phyloP scores from a whole-genome alignment of 2,329 filamentous ascomycete species.

The Hortaea sp. region DNA sequence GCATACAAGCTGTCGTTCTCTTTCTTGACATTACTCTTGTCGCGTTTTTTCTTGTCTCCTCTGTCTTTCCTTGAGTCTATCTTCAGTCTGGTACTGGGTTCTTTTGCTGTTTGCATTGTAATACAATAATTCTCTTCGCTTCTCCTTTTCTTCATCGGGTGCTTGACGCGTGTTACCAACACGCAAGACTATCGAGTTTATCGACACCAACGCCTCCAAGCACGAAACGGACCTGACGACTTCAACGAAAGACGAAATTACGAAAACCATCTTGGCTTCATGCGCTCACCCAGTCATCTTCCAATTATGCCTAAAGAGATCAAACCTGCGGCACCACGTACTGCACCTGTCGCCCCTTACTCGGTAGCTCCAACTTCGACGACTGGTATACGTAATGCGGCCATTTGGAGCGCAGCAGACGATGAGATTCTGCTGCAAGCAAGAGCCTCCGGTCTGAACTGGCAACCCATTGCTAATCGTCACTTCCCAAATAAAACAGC shows the following conservation, averaged over 20 bases:
- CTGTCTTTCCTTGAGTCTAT: conserved; percentile 19
- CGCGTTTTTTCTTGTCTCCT: conserved; percentile 21
- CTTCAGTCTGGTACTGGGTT: conserved; percentile 24
- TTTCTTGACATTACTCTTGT: conserved; percentile 1
- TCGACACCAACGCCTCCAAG: too few species aligned
- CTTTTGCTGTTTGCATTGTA: conserved; percentile 2
- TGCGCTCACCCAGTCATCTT: conserved; percentile 15
- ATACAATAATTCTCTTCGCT: conserved; percentile 8
- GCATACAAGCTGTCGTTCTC: neutral
- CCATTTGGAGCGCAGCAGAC: conserved; percentile 59
- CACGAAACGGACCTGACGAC: too few species aligned
- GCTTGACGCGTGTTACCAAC: conserved; percentile 12
- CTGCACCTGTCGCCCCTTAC: conserved; percentile 24
- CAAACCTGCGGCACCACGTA: conserved; percentile 18
- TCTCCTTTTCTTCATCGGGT: conserved; percentile 13
- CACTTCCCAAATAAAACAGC: conserved; percentile 68
- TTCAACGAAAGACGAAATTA: too few species aligned
- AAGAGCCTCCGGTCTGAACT: conserved; percentile 67
- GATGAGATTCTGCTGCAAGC: conserved; percentile 64
- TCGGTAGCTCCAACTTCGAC: conserved; percentile 20
- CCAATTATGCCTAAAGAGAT: conserved; percentile 38
- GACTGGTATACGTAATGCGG: conserved; percentile 27
- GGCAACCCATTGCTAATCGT: conserved; percentile 66
- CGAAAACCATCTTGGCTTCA: conserved; percentile 4
- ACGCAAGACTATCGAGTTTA: too few species aligned